phyloP scores from a whole-genome alignment of 2,329 filamentous ascomycete genomes.

The Conoideocrella luteorostrata region DNA sequence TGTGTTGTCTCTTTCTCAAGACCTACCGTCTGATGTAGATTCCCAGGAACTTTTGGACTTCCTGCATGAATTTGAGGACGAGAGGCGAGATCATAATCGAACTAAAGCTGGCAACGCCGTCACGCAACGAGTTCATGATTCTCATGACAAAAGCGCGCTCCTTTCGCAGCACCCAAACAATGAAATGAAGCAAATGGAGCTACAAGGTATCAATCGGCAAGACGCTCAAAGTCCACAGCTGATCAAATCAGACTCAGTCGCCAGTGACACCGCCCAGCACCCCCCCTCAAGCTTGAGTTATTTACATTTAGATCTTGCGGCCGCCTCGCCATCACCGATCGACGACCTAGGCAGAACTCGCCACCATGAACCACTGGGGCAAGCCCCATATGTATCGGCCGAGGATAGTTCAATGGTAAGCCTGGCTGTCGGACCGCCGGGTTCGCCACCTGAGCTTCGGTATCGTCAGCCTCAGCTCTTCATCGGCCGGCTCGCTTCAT shows the following conservation, averaged over 20 bases:
- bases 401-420: background rate
- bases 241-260: background rate
- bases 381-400: background rate
- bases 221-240: background rate
- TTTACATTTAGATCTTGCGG: background rate
- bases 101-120: background rate
- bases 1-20: background rate
- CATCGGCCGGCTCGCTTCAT: slow-evolving; percentile 21
- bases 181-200: background rate
- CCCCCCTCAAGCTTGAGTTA: slow-evolving; percentile 8
- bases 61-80: slow-evolving; percentile 5
- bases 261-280: slow-evolving; percentile 1
- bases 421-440: slow-evolving; percentile 11
- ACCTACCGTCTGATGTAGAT: slow-evolving; percentile 1
- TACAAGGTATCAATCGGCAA: background rate
- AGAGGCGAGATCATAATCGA: background rate
- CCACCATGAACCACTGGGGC: background rate
- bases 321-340: too few relatives aligned
- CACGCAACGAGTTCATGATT: too few relatives aligned
- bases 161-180: background rate
- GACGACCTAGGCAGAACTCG: too few relatives aligned
- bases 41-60: slow-evolving; percentile 9
- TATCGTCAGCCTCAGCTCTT: slow-evolving; percentile 16
- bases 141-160: background rate
- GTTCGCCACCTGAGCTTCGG: background rate